Evolutionary conservation across 768 basidiomycete genomes (phyloP), one percentile per base, ranked within the genome.

Genomic region (Postia placenta): DNA sequence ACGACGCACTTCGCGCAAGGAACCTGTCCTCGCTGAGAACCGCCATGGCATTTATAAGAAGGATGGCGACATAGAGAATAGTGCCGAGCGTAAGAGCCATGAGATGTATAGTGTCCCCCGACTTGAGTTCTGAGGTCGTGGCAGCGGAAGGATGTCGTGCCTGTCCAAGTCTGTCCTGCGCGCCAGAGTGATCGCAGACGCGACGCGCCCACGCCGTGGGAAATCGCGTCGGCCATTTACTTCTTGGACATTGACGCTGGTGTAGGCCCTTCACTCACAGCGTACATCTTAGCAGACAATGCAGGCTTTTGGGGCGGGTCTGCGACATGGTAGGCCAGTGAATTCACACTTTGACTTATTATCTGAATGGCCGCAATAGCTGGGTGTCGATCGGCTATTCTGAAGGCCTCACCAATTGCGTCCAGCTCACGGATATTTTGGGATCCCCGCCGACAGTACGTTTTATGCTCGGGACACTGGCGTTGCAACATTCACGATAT

Each of bases 21-120:
- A 99, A 99, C 5, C 95, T 80, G 59, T 99, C 95, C 68, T 99
- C 95, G 60, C 84, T 95, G 53, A 99, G 75, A 50, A 99, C 85
- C 6, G 95, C 95, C 66, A 98, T 81, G 39, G 93, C 91, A 66
- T 99, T 98, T 59, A 93, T 81, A 63, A 97, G 73, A 37, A 99
- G 81, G 20, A 99, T 74, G 22, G 81, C 72, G 48, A 92, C 85
- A 72, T 96, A 92, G 58, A 97, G 69, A 55, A 96, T 78, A 14
- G 78, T 78, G 35, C 87, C 88, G 39, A 90, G 68, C 50, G 75
- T 66, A 50, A 80, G 67, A 76, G 82, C 81, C 48, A 56, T 63
- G 50, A 49, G 51, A 48, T 59, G 58, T 51, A 59, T 53, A 9
- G 33, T 35, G 9, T 35, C n/a, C 33, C 36, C 15, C 5, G n/a